phyloP scores from a whole-genome alignment of 73 alveolate genomes.

The Stentor coeruleus region DNA sequence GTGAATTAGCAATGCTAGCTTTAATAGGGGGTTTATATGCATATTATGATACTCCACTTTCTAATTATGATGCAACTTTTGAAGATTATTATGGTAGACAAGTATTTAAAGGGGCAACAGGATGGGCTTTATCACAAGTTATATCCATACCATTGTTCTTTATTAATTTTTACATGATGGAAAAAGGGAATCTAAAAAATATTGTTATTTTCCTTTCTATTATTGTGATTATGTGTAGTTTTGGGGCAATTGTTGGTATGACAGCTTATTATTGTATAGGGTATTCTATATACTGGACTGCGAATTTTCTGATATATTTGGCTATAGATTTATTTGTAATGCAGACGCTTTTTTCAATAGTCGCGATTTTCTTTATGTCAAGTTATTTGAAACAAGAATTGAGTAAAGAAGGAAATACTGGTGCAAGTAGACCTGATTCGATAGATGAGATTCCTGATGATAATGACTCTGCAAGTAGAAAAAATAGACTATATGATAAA shows the following conservation, averaged over 20 bases:
- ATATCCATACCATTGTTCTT: not conserved
- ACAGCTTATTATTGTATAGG: not conserved
- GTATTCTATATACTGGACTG: not conserved
- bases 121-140: not conserved
- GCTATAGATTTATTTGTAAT: not conserved
- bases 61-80: not conserved
- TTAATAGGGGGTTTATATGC: not conserved
- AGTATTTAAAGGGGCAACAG: not conserved
- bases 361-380: too few relatives aligned
- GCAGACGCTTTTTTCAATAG: not conserved
- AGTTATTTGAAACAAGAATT: too few relatives aligned
- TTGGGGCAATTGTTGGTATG: not conserved
- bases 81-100: not conserved
- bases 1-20: not conserved
- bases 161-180: not conserved
- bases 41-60: not conserved
- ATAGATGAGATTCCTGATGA: too few relatives aligned
- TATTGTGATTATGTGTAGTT: not conserved
- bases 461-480: too few relatives aligned
- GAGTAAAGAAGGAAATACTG: too few relatives aligned
- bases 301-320: not conserved
- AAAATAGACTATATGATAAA: too few relatives aligned
- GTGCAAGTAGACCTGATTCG: too few relatives aligned
- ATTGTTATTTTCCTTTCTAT: too few relatives aligned
- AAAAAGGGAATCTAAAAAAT: not conserved